These are phyloP conservation scores for Allium cepa DNA, from an alignment of 106 monocot genomes.

Conservation along the genomic window DNA sequence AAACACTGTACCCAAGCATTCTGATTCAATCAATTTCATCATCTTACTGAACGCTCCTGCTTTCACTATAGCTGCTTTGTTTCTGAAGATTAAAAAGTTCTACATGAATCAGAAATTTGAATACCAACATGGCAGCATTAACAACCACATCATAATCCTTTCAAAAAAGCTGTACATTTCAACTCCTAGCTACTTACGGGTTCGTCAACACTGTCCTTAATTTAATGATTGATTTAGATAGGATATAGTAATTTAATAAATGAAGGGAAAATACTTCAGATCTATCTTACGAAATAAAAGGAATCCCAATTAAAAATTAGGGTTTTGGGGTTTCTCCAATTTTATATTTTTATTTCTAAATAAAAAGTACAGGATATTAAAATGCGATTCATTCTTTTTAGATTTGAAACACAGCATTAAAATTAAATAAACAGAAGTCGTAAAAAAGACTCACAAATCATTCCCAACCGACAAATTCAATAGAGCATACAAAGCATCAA, in stretches of 20 bases:
- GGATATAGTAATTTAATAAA: too few relatives aligned
- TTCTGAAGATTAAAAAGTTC: conserved; percentile 21
- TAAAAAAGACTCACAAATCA: conserved; percentile 28
- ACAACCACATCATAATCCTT: too few relatives aligned
- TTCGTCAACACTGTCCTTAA: too few relatives aligned
- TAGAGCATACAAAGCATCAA: conserved; percentile 64
- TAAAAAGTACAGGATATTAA: too few relatives aligned
- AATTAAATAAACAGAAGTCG: neutral
- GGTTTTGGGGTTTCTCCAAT: neutral
- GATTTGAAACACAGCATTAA: too few relatives aligned
- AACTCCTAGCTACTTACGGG: neutral
- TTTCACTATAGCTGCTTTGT: conserved; percentile 72
- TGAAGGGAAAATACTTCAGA: too few relatives aligned
- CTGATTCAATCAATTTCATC: conserved; percentile 28
- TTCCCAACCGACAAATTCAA: conserved; percentile 80
- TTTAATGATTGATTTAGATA: too few relatives aligned
- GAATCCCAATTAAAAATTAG: neutral
- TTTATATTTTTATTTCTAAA: too few relatives aligned
- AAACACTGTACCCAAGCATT: neutral
- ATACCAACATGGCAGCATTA: too few relatives aligned
- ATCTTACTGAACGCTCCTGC: conserved; percentile 78
- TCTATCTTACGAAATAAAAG: neutral
- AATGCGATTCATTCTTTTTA: too few relatives aligned
- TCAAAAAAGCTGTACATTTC: neutral
- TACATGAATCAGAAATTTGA: too few relatives aligned